Evolutionary conservation across 2,329 filamentous ascomycete species (phyloP).

Genomic region (Monosporascus cannonballus): DNA sequence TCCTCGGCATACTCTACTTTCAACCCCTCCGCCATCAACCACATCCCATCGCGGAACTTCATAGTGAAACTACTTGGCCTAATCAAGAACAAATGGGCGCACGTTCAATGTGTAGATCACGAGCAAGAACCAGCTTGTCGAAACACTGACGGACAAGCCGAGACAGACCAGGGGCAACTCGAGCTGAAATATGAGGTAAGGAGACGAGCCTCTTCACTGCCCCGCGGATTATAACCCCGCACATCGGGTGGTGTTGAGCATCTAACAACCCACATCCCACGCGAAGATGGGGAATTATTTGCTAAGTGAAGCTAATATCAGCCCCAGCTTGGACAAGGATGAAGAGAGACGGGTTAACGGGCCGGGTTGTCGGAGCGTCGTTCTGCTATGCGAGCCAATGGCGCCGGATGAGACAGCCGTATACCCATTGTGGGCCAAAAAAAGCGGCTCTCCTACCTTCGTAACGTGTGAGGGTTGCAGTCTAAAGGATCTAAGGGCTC

Average conservation of each 20-base stretch:
- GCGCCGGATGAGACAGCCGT: too few relatives aligned
- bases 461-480: too few relatives aligned
- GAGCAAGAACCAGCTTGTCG: not conserved
- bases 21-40: conserved; percentile 56
- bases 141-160: not conserved
- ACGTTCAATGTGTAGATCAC: not conserved
- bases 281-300: too few relatives aligned
- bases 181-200: not conserved
- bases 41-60: conserved; percentile 63
- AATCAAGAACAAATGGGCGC: not conserved
- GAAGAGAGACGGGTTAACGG: not conserved
- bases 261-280: not conserved
- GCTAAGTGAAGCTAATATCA: not conserved
- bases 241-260: not conserved
- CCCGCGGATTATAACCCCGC: not conserved
- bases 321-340: not conserved
- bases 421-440: not conserved
- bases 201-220: not conserved
- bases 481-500: too few relatives aligned
- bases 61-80: conserved; percentile 28
- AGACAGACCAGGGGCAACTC: not conserved
- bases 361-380: not conserved
- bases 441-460: too few relatives aligned
- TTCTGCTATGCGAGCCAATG: not conserved
- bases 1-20: conserved; percentile 62